Evolutionary conservation across 164 flowering plant species (phyloP).

Genomic region (Vitis vinifera): DNA sequence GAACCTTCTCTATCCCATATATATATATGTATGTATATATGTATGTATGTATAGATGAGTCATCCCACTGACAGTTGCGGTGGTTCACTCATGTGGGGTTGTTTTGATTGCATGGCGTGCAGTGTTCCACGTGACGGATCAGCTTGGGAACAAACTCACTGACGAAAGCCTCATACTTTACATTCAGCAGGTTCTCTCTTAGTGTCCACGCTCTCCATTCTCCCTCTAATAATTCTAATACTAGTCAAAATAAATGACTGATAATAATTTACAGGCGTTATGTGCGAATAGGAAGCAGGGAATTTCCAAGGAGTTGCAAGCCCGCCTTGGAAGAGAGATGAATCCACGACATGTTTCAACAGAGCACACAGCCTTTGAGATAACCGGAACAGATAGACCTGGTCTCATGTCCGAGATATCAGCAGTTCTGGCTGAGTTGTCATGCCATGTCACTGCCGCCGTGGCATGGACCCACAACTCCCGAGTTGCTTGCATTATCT

Average conservation of each 20-base stretch:
- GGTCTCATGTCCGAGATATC: constrained; percentile 80
- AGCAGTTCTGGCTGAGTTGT: constrained; percentile 62
- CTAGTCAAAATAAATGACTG: neutral
- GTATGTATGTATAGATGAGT: neutral
- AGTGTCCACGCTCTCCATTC: neutral
- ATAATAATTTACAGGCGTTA: constrained; percentile 44
- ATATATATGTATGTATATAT: too few species aligned
- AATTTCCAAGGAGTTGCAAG: constrained; percentile 17
- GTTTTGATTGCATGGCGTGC: constrained; percentile 30
- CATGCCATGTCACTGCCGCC: constrained; percentile 64
- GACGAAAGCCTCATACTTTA: constrained; percentile 75
- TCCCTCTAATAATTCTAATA: neutral
- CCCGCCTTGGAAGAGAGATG: constrained; percentile 23
- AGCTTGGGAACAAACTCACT: constrained; percentile 64
- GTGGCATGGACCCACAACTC: constrained; percentile 84
- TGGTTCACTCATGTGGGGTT: constrained; percentile 16
- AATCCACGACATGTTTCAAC: constrained; percentile 32
- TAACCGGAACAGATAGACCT: constrained; percentile 66
- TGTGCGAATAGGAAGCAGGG: constrained; percentile 43
- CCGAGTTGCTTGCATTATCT: constrained; percentile 66
- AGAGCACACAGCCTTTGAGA: constrained; percentile 62
- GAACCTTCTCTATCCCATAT: too few species aligned
- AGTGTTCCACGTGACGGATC: constrained; percentile 95
- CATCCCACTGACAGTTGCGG: constrained; percentile 2
- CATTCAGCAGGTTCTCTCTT: constrained; percentile 66